phyloP scores from a whole-genome alignment of 371 early-diverging fungal genomes.

The Mortierella sp. region DNA sequence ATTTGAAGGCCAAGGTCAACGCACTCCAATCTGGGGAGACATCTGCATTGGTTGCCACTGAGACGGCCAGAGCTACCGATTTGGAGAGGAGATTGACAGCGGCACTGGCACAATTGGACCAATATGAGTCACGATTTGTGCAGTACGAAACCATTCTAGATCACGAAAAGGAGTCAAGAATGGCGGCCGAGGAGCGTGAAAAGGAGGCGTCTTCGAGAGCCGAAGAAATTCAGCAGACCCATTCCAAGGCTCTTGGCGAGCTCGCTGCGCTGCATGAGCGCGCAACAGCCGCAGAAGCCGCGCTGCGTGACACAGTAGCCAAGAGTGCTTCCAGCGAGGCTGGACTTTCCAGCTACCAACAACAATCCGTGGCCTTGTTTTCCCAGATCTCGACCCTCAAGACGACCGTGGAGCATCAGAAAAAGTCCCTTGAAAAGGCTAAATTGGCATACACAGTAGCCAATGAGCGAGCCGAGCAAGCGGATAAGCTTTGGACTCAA shows the following conservation, averaged over 20 bases:
- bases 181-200: conserved; percentile 61
- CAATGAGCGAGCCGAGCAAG: conserved; percentile 54
- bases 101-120: conserved; percentile 59
- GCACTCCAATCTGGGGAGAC: conserved; percentile 51
- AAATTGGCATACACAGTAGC: conserved; percentile 52
- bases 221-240: conserved; percentile 65
- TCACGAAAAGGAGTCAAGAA: conserved; percentile 57
- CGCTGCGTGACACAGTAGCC: conserved; percentile 56
- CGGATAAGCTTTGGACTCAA: conserved; percentile 54
- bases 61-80: conserved; percentile 57
- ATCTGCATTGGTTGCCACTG: conserved; percentile 54
- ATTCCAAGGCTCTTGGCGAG: conserved; percentile 60
- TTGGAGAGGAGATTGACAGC: conserved; percentile 60
- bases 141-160: conserved; percentile 61
- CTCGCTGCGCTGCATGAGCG: conserved; percentile 58
- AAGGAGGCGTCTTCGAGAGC: conserved; percentile 61
- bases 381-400: conserved; percentile 46
- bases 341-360: conserved; percentile 50
- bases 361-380: conserved; percentile 30
- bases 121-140: conserved; percentile 49
- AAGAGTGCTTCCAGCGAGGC: conserved; percentile 49
- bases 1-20: conserved; percentile 63
- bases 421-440: conserved; percentile 55
- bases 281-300: conserved; percentile 59
- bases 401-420: conserved; percentile 54